Base-by-base conservation (phyloP, 768 basidiomycete species). In the Rhodotorula kratochvilovae region DNA sequence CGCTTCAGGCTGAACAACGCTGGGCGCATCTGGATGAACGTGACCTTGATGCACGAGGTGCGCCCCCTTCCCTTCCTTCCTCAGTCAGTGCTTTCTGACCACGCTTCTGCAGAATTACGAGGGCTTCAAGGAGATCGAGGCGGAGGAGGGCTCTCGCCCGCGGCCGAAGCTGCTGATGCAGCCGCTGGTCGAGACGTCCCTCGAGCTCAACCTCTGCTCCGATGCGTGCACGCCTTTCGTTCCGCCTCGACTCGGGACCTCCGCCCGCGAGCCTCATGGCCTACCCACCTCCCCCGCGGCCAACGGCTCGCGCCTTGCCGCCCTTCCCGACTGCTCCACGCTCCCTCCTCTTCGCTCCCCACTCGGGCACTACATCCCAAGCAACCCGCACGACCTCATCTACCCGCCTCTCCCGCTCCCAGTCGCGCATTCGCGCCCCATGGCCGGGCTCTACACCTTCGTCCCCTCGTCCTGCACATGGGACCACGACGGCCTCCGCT, bases 401-500 rank as follows among this genome's bases (percentile, higher is more conserved):
- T 54, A 31, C 51, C 33, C 39, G 27, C 6, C 42, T 5, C 43
- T 66, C 17, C 65, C 70, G 7, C 13, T 29, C 51, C 29, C 51
- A 17, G 16, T 63, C 43, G 25, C 25, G 33, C 17, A 67, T 36
- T 21, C 19, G 11, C 71, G 66, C 17, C 66, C 71, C 19, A 53
- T 58, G 13, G 66, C 66, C 12, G 71, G 71, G 10, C 63, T 58
- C 15, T 59, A 63, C 61, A 25, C 39, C 5, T 72, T 36, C 33
- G 58, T 67, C 6, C 66, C 71, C 8, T 27, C 39, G 25, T 19
- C 11, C 2, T 72, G 71, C 45, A 3, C 5, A 0, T 63, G 42
- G 29, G 31, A n/a, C 12, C 70, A 71, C 61, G 65, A 58, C 42
- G 70, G 70, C 3, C 43, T 53, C 7, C 53, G 70, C 29, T 71